Evolutionary conservation across 2,329 filamentous ascomycete genomes (phyloP), one percentile per base, ranked within the genome.

Genomic region (Pseudocercospora musae): DNA sequence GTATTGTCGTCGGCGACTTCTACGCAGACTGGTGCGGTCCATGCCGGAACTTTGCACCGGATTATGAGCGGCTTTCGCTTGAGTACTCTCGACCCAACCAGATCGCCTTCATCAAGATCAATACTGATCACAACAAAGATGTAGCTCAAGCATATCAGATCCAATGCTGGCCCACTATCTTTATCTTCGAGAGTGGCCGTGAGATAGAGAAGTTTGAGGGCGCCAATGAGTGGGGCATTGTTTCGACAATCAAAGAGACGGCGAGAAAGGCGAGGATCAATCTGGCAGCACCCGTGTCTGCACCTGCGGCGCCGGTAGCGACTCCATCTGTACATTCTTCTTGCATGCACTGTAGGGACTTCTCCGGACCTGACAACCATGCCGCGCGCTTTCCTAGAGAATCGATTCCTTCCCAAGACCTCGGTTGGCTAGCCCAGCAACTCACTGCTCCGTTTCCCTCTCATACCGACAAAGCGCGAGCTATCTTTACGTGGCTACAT

Each of bases 401-500:
- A 49, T 85, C 86, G 1, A 83, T 97, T 18, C 91, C 91, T 49
- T 87, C 89, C 0, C 59, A 70, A 8, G 82, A 86, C 68, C 80
- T 95, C 3, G 85, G 84, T 20, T 90, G 90, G 79, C 82, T 99
- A 23, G 92, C 93, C 0, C 84, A 85, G 57, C 85, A 90, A 57
- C 84, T 98, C 20, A 96, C 92, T 61, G 81, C 83, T 3, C 89
- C 90, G 0, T 97, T 98, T 72, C 78, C 86, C 0, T 96, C 91
- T 0, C 94, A 89, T 0, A 96, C 94, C 0, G 94, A 98, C 76
- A 97, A 97, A 78, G 94, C 95, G 2, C 85, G 95, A 27, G 92
- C 87, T 1, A 91, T 99, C 63, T 98, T 98, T 74, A 91, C 90
- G 0, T 99, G 95, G 95, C 87, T 93, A 44, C 94, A 98, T 77